These are phyloP conservation scores for Fraxinus latifolia DNA, from an alignment of 305 asterid species.

Conservation along the genomic window DNA sequence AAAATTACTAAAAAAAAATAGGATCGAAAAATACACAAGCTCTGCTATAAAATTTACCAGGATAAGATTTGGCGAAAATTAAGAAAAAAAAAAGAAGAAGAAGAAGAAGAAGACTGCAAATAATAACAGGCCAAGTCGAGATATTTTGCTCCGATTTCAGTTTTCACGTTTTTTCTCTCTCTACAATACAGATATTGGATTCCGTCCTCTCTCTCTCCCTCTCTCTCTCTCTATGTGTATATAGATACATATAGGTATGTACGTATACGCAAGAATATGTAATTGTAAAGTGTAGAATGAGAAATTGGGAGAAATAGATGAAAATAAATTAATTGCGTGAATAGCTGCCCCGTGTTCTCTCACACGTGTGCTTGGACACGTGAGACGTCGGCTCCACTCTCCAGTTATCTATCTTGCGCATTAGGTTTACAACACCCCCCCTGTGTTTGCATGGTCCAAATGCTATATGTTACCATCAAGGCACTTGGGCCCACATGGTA, in stretches of 20 bases:
- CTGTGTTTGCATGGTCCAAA: background rate
- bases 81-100: background rate
- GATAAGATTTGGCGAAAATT: conserved; percentile 5
- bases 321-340: background rate
- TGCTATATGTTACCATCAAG: background rate
- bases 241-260: background rate
- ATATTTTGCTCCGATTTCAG: conserved; percentile 3
- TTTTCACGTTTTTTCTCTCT: background rate
- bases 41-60: background rate
- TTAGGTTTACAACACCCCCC: background rate
- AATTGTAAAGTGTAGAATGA: background rate
- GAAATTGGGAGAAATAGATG: background rate
- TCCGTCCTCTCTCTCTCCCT: background rate
- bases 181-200: conserved; percentile 6
- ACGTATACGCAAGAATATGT: background rate
- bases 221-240: background rate
- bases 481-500: background rate
- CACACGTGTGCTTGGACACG: background rate
- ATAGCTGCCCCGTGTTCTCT: background rate
- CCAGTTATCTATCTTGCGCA: background rate
- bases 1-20: background rate
- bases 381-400: background rate
- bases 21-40: background rate
- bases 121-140: conserved; percentile 1
- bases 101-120: background rate